Evolutionary conservation across 148 eudicot species (phyloP).

Genomic region (Diospyros kaki): DNA sequence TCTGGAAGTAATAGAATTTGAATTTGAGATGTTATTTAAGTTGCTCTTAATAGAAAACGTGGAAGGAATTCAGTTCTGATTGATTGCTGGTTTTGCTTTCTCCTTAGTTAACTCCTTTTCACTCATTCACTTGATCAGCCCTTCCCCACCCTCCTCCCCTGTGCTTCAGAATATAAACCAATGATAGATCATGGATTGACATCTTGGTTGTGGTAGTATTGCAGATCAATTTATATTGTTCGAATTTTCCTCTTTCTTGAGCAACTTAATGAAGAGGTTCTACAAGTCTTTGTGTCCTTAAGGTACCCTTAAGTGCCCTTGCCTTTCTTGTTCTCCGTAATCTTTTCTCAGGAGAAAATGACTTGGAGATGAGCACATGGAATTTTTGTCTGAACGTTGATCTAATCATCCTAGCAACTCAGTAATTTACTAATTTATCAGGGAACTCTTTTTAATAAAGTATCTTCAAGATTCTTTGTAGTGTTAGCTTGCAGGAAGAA

Average conservation of each 20-base stretch:
- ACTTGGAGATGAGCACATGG: neutral
- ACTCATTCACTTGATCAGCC: too few species aligned
- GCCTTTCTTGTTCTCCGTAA: too few species aligned
- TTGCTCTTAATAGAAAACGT: too few species aligned
- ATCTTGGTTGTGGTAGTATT: neutral
- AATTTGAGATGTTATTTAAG: neutral
- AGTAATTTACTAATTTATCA: neutral
- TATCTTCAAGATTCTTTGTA: neutral
- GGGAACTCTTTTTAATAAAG: neutral
- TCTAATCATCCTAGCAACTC: neutral
- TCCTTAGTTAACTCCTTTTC: neutral
- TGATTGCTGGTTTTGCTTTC: neutral
- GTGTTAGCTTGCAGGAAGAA: slow-evolving; percentile 14
- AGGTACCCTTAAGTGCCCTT: too few species aligned
- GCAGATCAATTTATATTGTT: neutral
- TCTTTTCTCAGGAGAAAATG: neutral
- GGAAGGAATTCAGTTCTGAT: neutral
- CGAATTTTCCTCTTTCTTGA: neutral
- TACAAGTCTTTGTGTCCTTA: neutral
- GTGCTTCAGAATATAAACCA: neutral
- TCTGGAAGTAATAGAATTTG: neutral
- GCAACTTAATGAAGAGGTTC: neutral
- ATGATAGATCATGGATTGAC: neutral
- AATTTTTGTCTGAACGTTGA: neutral
- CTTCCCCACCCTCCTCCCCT: neutral